Percentiles rank a stretch among this genome's conserved stretches.
phyloP scores from a whole-genome alignment of 371 early-diverging fungal genomes.

The Mortierella sp. region DNA sequence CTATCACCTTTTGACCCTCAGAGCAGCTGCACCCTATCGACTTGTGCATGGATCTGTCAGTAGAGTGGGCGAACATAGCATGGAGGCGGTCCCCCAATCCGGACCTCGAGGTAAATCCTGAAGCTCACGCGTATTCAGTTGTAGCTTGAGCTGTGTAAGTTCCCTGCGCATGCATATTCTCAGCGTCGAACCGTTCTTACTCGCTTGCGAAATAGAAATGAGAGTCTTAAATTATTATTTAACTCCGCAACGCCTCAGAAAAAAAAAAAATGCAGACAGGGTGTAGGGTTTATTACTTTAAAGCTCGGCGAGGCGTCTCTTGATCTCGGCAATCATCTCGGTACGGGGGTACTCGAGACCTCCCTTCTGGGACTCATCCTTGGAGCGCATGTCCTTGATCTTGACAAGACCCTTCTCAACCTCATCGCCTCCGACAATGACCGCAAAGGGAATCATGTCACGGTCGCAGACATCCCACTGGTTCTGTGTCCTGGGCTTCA shows the following conservation, averaged over 20 bases:
- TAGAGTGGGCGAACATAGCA: too few species aligned
- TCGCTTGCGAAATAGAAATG: background rate
- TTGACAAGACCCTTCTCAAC: conserved; percentile 82
- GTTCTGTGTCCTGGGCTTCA: conserved; percentile 85
- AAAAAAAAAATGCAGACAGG: background rate
- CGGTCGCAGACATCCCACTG: conserved; percentile 89
- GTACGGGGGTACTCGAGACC: conserved; percentile 71
- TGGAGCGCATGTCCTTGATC: conserved; percentile 88
- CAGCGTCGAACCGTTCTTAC: background rate
- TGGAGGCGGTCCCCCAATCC: too few species aligned
- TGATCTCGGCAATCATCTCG: conserved; percentile 78
- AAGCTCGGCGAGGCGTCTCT: conserved; percentile 61
- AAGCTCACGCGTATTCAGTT: too few species aligned
- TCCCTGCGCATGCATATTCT: too few species aligned
- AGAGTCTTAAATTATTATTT: too few species aligned
- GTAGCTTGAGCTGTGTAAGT: too few species aligned
- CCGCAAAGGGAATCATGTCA: conserved; percentile 89
- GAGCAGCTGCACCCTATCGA: too few species aligned
- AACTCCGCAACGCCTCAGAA: too few species aligned
- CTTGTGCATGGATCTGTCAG: too few species aligned
- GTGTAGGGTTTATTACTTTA: background rate
- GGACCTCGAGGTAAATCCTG: too few species aligned
- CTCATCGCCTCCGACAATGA: conserved; percentile 93
- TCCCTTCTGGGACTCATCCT: conserved; percentile 70
- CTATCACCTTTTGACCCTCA: too few species aligned